Percentiles rank a stretch among this genome's conserved stretches.
These are phyloP conservation scores for Penicillium sp. DNA, from an alignment of 2,329 filamentous ascomycete genomes.

Conservation along the genomic window DNA sequence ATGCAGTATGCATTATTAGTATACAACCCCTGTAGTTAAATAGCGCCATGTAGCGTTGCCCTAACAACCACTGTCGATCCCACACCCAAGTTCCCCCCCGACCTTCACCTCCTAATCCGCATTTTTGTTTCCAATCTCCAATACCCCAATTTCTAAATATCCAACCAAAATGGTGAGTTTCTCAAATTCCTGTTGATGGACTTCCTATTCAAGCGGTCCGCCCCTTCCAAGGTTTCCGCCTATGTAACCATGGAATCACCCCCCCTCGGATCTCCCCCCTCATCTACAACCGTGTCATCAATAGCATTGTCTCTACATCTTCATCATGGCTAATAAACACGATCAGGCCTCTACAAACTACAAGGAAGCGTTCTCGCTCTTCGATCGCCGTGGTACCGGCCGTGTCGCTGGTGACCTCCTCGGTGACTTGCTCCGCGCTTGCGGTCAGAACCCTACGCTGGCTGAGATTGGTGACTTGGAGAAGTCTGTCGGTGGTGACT, in stretches of 20 bases:
- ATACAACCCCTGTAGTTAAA: background rate
- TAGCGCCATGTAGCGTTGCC: constrained; percentile 17
- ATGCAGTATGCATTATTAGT: background rate
- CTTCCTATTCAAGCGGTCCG: constrained; percentile 5
- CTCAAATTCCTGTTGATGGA: constrained; percentile 2
- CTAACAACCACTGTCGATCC: constrained; percentile 24
- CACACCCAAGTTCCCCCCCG: constrained; percentile 9
- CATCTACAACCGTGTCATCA: constrained; percentile 1
- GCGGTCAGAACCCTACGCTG: constrained; percentile 95
- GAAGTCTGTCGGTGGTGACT: constrained; percentile 84
- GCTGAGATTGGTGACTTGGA: constrained; percentile 90
- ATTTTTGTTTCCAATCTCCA: constrained; percentile 11
- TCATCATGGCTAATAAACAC: constrained; percentile 28
- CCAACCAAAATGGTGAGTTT: constrained; percentile 9
- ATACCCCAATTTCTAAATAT: constrained; percentile 2
- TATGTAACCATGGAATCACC: constrained; percentile 1
- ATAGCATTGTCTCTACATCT: constrained; percentile 2
- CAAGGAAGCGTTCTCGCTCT: constrained; percentile 99
- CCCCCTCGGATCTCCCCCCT: constrained; percentile 1
- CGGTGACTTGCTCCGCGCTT: constrained; percentile 91
- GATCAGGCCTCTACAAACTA: constrained; percentile 85
- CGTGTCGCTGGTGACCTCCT: constrained; percentile 83
- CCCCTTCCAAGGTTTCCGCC: background rate
- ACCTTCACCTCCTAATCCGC: constrained; percentile 2
- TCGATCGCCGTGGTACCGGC: constrained; percentile 98